Percentiles rank a stretch among this genome's conserved stretches.
phyloP scores from a whole-genome alignment of 2,329 filamentous ascomycete species.

The Penicillium freii region DNA sequence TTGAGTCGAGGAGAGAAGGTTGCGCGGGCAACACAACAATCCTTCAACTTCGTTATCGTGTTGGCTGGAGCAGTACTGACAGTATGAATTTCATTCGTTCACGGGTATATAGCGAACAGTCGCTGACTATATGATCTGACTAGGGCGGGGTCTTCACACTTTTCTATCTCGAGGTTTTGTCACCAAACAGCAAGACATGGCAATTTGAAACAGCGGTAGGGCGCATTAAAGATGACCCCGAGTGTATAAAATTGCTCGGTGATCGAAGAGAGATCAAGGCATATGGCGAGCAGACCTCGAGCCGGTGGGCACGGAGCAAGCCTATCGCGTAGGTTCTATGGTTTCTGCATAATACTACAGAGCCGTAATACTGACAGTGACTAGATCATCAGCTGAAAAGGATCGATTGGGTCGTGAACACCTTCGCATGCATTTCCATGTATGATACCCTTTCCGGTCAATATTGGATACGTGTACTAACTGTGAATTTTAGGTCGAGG shows the following conservation, averaged over 20 bases:
- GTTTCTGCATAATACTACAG: neutral
- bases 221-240: constrained; percentile 69
- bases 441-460: constrained; percentile 40
- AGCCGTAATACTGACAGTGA: neutral
- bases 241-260: constrained; percentile 72
- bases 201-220: constrained; percentile 86
- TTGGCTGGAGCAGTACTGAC: constrained; percentile 72
- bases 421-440: constrained; percentile 80
- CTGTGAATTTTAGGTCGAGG: constrained; percentile 62
- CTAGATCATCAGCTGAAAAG: constrained; percentile 63
- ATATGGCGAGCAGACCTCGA: constrained; percentile 76
- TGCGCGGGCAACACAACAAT: constrained; percentile 82
- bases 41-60: constrained; percentile 80
- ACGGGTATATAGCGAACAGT: neutral
- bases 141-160: constrained; percentile 76
- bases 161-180: constrained; percentile 79
- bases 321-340: constrained; percentile 49
- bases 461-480: neutral
- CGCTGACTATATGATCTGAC: neutral
- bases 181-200: constrained; percentile 77
- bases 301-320: constrained; percentile 71
- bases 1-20: constrained; percentile 75
- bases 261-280: constrained; percentile 72
- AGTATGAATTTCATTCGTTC: constrained; percentile 46
- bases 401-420: constrained; percentile 77